These are phyloP conservation scores for Linum tenue DNA, from an alignment of 345 rosid genomes.

Conservation along the genomic window DNA sequence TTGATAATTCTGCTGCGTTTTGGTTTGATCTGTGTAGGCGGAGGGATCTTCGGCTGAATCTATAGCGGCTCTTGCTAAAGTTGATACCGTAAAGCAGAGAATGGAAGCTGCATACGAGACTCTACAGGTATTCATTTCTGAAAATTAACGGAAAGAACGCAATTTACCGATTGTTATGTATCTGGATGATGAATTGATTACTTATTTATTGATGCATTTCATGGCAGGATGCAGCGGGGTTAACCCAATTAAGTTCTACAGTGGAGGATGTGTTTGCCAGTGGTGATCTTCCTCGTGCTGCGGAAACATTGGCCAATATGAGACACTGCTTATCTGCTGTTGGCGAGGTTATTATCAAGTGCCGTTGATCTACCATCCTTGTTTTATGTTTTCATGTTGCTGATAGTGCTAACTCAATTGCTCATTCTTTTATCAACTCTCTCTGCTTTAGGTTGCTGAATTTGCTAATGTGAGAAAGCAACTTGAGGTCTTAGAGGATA, in stretches of 20 bases:
- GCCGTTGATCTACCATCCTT: background rate
- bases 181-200: too few relatives aligned
- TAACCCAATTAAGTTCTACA: conserved; percentile 87
- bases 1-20: too few relatives aligned
- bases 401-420: background rate
- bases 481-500: conserved; percentile 87
- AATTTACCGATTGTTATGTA: too few relatives aligned
- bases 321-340: conserved; percentile 97
- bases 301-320: conserved; percentile 98
- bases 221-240: conserved; percentile 88
- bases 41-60: conserved; percentile 95
- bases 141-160: too few relatives aligned
- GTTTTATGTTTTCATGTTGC: background rate
- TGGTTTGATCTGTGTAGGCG: conserved; percentile 36
- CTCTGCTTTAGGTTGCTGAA: conserved; percentile 71
- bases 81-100: conserved; percentile 92
- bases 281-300: conserved; percentile 97
- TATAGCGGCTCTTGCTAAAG: conserved; percentile 84
- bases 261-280: conserved; percentile 97
- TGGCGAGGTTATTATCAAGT: conserved; percentile 57
- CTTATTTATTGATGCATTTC: background rate
- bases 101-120: conserved; percentile 96
- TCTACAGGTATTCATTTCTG: conserved; percentile 45
- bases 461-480: conserved; percentile 95
- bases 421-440: background rate